These are phyloP conservation scores for Lachnellula arida DNA, from an alignment of 2,329 filamentous ascomycete genomes.

Conservation along the genomic window DNA sequence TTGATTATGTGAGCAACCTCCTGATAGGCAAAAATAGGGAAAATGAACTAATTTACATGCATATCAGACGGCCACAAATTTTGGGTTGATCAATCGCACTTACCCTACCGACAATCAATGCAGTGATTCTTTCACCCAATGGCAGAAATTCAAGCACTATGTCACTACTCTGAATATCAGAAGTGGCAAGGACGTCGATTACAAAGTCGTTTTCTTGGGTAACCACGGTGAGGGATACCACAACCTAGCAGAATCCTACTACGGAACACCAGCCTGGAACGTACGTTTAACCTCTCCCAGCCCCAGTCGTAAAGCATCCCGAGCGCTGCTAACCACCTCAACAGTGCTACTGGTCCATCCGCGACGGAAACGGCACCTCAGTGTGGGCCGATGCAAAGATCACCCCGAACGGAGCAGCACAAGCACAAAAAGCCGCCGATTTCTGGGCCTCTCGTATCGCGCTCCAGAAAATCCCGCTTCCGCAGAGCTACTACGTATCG, in stretches of 20 bases:
- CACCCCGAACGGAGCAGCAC: constrained; percentile 50
- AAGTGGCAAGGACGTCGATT: constrained; percentile 43
- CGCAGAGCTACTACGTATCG: constrained; percentile 60
- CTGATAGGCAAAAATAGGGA: background rate
- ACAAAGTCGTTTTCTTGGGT: constrained; percentile 60
- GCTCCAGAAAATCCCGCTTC: constrained; percentile 51
- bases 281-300: constrained; percentile 35
- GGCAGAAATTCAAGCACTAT: constrained; percentile 59
- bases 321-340: background rate
- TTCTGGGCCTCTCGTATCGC: constrained; percentile 55
- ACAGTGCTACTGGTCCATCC: constrained; percentile 60
- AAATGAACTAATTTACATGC: background rate
- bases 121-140: constrained; percentile 48
- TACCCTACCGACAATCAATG: constrained; percentile 51
- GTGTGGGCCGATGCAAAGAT: constrained; percentile 61
- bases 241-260: constrained; percentile 59
- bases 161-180: constrained; percentile 50
- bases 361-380: constrained; percentile 58
- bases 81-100: constrained; percentile 59
- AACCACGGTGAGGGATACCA: constrained; percentile 38
- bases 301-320: background rate
- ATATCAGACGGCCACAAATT: constrained; percentile 52
- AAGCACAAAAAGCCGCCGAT: constrained; percentile 52
- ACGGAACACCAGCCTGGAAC: constrained; percentile 66
- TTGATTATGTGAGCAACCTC: constrained; percentile 54